Conservation (phyloP, 148 eudicot genomes). For the Gaultheria prostrata region DNA sequence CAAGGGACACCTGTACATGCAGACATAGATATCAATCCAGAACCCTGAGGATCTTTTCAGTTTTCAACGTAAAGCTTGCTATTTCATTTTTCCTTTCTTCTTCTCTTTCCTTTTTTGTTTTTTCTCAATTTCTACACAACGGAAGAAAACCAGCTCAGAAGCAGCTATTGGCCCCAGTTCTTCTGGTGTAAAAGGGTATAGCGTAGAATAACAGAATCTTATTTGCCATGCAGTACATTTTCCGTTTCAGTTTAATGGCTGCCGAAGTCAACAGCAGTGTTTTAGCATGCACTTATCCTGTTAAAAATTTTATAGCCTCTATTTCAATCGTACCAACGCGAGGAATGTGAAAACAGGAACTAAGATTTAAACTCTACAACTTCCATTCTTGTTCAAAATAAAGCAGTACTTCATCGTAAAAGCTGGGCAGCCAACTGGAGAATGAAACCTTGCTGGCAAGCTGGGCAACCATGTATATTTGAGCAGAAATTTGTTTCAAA, state of each 20-base stretch:
- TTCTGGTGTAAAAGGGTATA: neutral
- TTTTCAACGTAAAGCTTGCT: neutral
- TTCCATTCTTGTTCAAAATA: constrained; percentile 99
- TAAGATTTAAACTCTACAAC: constrained; percentile 46
- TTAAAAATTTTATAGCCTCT: neutral
- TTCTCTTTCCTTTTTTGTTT: neutral
- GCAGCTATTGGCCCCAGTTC: neutral
- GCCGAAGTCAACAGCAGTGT: neutral
- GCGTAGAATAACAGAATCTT: neutral
- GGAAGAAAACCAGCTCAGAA: constrained; percentile 4
- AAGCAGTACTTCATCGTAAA: constrained; percentile 85
- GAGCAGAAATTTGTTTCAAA: too few relatives aligned
- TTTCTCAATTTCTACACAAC: neutral
- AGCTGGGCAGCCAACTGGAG: constrained; percentile 81
- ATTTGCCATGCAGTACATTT: neutral
- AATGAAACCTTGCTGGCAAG: constrained; percentile 50
- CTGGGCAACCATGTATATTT: constrained; percentile 43
- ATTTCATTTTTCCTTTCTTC: neutral
- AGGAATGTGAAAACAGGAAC: constrained; percentile 9
- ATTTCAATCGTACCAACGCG: constrained; percentile 1
- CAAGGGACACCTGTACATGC: neutral
- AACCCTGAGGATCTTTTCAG: neutral
- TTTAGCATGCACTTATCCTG: neutral
- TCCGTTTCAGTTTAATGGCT: neutral
- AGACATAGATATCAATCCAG: neutral